Percentiles rank a stretch among this genome's conserved stretches.
Conservation (phyloP, 805 yeast species). For the Saccharomycopsis guyanensis region DNA sequence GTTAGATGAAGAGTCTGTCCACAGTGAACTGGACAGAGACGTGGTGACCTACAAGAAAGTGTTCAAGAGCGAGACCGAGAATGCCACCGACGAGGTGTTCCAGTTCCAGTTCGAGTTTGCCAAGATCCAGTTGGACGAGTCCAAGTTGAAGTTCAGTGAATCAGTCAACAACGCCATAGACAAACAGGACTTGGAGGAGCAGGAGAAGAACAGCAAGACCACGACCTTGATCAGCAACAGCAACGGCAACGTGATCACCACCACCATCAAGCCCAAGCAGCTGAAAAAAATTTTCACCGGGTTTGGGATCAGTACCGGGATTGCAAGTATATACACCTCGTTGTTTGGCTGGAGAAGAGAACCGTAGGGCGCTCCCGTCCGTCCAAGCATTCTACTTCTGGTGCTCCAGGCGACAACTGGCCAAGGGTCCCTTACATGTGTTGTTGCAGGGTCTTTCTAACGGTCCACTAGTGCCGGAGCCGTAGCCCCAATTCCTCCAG, state of each 20-base stretch:
- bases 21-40: conserved; percentile 10
- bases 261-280: conserved; percentile 14
- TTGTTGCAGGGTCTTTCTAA: not conserved
- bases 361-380: no score
- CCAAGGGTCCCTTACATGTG: not conserved
- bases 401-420: no score
- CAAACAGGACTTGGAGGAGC: conserved; percentile 1
- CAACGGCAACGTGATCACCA: conserved; percentile 16
- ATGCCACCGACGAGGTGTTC: conserved; percentile 10
- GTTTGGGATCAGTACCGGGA: conserved; percentile 8
- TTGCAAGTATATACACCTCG: conserved; percentile 10
- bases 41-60: conserved; percentile 18
- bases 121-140: conserved; percentile 17
- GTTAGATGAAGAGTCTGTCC: conserved; percentile 6
- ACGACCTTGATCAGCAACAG: conserved; percentile 19
- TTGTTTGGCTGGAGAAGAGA: conserved; percentile 11
- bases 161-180: conserved; percentile 5
- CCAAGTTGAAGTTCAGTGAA: conserved; percentile 17
- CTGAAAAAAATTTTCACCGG: conserved; percentile 8
- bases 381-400: no score
- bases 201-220: conserved; percentile 5
- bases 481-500: no score
- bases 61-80: conserved; percentile 12
- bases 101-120: conserved; percentile 20
- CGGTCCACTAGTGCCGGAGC: no score